Evolutionary conservation across 2,329 filamentous ascomycete genomes (phyloP).

Genomic region (Huntiella omanensis): DNA sequence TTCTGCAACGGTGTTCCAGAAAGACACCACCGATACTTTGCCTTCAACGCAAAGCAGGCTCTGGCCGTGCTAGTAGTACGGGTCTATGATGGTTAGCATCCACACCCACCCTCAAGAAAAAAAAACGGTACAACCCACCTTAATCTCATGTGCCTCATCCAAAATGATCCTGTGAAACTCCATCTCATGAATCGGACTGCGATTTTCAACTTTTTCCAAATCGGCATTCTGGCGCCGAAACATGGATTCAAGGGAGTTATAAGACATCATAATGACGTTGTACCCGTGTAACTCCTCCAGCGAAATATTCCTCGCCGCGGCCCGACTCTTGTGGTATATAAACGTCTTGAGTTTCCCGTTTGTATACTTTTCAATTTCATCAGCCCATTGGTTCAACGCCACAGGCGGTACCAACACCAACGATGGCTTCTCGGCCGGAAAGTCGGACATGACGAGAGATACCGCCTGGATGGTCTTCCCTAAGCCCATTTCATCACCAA

Average conservation of each 20-base stretch:
- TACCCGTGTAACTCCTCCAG: constrained; percentile 59
- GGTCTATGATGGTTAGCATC: constrained; percentile 25
- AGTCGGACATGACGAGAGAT: constrained; percentile 95
- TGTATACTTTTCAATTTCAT: constrained; percentile 64
- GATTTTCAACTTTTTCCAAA: neutral
- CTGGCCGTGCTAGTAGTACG: constrained; percentile 82
- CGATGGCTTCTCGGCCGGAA: constrained; percentile 62
- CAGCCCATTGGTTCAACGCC: constrained; percentile 87
- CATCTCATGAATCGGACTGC: constrained; percentile 63
- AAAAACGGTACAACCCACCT: constrained; percentile 23
- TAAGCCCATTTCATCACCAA: constrained; percentile 97
- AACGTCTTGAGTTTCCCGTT: constrained; percentile 79
- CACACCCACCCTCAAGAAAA: neutral
- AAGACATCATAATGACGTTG: constrained; percentile 95
- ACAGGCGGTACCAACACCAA: constrained; percentile 84
- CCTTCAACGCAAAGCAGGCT: constrained; percentile 80
- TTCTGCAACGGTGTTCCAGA: constrained; percentile 93
- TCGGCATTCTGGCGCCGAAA: constrained; percentile 86
- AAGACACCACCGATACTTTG: constrained; percentile 84
- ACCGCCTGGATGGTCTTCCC: constrained; percentile 98
- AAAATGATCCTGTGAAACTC: constrained; percentile 81
- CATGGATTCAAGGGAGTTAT: constrained; percentile 78
- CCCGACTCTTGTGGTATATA: constrained; percentile 73
- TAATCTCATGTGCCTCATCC: constrained; percentile 93
- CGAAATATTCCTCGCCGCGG: constrained; percentile 60